A percentile compares a stretch with the other conserved stretches of the same genome.
These are phyloP conservation scores for Angophora floribunda DNA, from an alignment of 345 rosid species.

Conservation along the genomic window DNA sequence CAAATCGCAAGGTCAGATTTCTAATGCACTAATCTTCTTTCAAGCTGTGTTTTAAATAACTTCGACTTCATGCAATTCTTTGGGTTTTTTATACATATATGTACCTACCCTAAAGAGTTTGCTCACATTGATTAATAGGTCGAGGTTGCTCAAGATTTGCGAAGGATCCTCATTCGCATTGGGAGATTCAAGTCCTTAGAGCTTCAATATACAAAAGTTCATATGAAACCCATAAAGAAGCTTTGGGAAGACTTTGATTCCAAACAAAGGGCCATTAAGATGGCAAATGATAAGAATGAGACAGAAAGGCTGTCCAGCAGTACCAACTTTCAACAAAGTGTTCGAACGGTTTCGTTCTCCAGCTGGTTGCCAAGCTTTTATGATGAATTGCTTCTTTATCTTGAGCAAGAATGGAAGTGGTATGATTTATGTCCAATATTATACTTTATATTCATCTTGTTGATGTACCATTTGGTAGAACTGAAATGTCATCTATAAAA, in stretches of 20 bases:
- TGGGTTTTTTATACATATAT: not conserved
- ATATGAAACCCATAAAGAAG: slow-evolving; percentile 71
- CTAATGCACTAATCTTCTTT: not conserved
- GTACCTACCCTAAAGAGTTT: not conserved
- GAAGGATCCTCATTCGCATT: slow-evolving; percentile 87
- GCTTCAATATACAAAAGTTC: slow-evolving; percentile 80
- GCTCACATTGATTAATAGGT: slow-evolving; percentile 31
- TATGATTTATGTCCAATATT: slow-evolving; percentile 8
- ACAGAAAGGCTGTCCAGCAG: slow-evolving; percentile 36
- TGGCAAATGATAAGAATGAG: slow-evolving; percentile 52
- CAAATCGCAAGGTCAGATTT: slow-evolving; percentile 68
- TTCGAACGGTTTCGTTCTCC: slow-evolving; percentile 36
- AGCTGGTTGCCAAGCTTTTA: slow-evolving; percentile 97
- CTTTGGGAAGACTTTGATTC: slow-evolving; percentile 93
- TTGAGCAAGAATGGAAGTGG: slow-evolving; percentile 99
- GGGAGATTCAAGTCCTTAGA: slow-evolving; percentile 94
- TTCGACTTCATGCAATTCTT: not conserved
- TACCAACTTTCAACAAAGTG: slow-evolving; percentile 33
- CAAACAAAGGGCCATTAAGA: slow-evolving; percentile 49
- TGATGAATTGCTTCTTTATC: slow-evolving; percentile 87
- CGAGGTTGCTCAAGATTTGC: slow-evolving; percentile 88
- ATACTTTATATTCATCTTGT: not conserved
- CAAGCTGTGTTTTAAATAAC: not conserved
- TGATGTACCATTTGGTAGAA: not conserved
- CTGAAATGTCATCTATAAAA: not conserved